Conservation (phyloP, 2,329 filamentous ascomycete species). For the Lachnum nothofagi region DNA sequence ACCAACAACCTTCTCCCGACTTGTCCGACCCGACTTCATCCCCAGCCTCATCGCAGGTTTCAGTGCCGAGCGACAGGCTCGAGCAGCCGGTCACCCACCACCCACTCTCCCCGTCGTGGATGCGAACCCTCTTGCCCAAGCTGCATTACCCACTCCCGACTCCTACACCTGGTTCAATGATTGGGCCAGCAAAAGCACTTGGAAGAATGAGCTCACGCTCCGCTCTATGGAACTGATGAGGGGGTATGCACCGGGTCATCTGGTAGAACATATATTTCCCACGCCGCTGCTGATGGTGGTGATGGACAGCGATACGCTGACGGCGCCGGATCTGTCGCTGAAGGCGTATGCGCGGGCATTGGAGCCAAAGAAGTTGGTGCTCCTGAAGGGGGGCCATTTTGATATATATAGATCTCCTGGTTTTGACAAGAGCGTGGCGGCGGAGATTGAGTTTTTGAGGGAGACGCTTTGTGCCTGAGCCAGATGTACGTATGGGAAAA, state of each 20-base stretch:
- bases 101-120: conserved; percentile 32
- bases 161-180: conserved; percentile 33
- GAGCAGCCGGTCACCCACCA: conserved; percentile 32
- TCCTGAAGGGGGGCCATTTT: conserved; percentile 38
- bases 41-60: conserved; percentile 14
- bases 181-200: conserved; percentile 32
- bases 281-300: conserved; percentile 38
- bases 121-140: conserved; percentile 29
- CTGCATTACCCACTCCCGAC: conserved; percentile 34
- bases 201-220: conserved; percentile 38
- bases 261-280: conserved; percentile 35
- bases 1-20: conserved; percentile 33
- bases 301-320: conserved; percentile 33
- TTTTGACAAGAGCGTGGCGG: conserved; percentile 34
- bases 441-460: conserved; percentile 35
- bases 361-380: conserved; percentile 37
- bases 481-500: too few relatives aligned
- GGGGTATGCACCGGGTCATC: conserved; percentile 27
- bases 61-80: conserved; percentile 30
- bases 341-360: conserved; percentile 34
- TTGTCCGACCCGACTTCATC: conserved; percentile 32
- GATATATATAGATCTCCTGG: conserved; percentile 30
- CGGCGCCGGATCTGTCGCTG: conserved; percentile 33
- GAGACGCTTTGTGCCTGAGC: too few relatives aligned
- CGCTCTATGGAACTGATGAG: conserved; percentile 30